A percentile compares a stretch with the other conserved stretches of the same genome.
Evolutionary conservation across 2,329 filamentous ascomycete species (phyloP).

Genomic region (Helminthosporium solani): DNA sequence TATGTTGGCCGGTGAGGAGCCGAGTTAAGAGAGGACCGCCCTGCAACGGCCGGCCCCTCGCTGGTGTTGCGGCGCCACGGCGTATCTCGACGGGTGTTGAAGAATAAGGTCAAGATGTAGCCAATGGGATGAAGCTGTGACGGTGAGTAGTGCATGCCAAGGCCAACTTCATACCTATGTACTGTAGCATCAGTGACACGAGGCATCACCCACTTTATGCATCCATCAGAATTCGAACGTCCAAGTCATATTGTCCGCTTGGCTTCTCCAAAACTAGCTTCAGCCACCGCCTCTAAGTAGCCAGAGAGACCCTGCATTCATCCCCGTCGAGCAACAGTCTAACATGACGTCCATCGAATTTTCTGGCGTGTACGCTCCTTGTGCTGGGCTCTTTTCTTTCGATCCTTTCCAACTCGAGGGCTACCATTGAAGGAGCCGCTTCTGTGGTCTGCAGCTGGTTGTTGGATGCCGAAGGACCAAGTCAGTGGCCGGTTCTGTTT

Average conservation of each 20-base stretch:
- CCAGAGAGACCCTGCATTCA: slow-evolving; percentile 19
- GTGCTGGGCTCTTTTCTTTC: too few relatives aligned
- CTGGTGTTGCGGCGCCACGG: neutral
- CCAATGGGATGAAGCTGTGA: neutral
- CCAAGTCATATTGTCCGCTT: slow-evolving; percentile 10
- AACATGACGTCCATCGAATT: slow-evolving; percentile 11
- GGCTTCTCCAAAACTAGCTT: slow-evolving; percentile 4
- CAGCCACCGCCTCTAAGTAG: slow-evolving; percentile 7
- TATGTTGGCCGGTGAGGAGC: neutral
- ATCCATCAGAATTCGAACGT: slow-evolving; percentile 7
- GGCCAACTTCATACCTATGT: slow-evolving; percentile 8
- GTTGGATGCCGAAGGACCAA: slow-evolving; percentile 3
- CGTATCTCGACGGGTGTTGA: slow-evolving; percentile 5
- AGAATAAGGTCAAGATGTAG: neutral
- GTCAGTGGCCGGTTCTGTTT: slow-evolving; percentile 1
- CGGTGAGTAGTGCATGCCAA: slow-evolving; percentile 13
- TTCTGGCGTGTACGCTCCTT: slow-evolving; percentile 4
- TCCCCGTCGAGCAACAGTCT: slow-evolving; percentile 8
- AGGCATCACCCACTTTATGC: neutral
- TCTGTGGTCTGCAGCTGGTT: too few relatives aligned
- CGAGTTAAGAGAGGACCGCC: too few relatives aligned
- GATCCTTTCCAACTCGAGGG: too few relatives aligned
- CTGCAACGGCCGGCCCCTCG: neutral
- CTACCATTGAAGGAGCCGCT: too few relatives aligned
- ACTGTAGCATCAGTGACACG: slow-evolving; percentile 3